Evolutionary conservation across 805 yeast genomes (phyloP).

Genomic region (Schizosaccharomyces osmophilus): DNA sequence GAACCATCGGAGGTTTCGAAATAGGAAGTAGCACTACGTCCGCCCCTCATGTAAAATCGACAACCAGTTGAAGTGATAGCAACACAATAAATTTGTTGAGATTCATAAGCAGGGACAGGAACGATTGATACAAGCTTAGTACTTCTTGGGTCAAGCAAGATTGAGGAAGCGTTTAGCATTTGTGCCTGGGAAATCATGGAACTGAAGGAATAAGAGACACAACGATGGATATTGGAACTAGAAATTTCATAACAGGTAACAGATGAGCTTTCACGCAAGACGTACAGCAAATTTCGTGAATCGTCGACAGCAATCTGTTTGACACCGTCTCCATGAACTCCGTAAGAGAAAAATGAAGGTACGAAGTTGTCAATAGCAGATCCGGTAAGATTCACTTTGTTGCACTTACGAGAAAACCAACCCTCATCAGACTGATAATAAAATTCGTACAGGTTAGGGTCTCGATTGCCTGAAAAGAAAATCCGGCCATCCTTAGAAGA

Average conservation of each 20-base stretch:
- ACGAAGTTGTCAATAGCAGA: slow-evolving; percentile 15
- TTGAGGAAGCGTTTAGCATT: slow-evolving; percentile 10
- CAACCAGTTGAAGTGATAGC: slow-evolving; percentile 71
- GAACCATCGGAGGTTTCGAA: slow-evolving; percentile 19
- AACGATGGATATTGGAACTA: slow-evolving; percentile 16
- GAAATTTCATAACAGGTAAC: slow-evolving; percentile 51
- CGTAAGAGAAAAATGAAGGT: neutral
- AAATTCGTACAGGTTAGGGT: slow-evolving; percentile 61
- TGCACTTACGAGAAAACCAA: slow-evolving; percentile 67
- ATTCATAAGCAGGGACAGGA: slow-evolving; percentile 38
- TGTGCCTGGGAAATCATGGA: slow-evolving; percentile 12
- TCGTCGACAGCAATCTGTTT: slow-evolving; percentile 48
- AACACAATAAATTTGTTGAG: slow-evolving; percentile 42
- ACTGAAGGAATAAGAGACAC: slow-evolving; percentile 13
- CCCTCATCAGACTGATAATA: slow-evolving; percentile 61
- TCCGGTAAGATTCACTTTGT: slow-evolving; percentile 61
- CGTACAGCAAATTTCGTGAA: slow-evolving; percentile 50
- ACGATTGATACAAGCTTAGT: slow-evolving; percentile 29
- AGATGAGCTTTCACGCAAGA: slow-evolving; percentile 60
- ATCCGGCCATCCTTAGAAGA: slow-evolving; percentile 47
- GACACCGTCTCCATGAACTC: slow-evolving; percentile 23
- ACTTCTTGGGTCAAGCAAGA: slow-evolving; percentile 10
- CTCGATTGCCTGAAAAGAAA: slow-evolving; percentile 65
- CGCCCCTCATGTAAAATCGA: slow-evolving; percentile 40
- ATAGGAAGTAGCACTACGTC: slow-evolving; percentile 14